phyloP scores from a whole-genome alignment of 31 red algal genomes.

The Porphyra umbilicalis region DNA sequence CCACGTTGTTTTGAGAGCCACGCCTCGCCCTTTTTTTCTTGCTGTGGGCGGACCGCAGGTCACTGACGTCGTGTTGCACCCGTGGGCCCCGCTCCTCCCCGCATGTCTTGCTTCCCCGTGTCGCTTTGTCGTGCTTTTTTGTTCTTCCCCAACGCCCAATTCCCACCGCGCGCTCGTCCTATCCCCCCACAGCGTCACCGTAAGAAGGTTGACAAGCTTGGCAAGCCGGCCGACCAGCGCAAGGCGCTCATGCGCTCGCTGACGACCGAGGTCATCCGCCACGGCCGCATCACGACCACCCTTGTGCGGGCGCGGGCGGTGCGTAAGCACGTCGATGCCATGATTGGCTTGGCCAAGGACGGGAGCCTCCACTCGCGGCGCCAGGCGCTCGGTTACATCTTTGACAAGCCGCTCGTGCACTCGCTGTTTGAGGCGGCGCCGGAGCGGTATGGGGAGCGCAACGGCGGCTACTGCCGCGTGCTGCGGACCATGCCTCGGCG shows the following conservation, averaged over 20 bases:
- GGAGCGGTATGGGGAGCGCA: conserved; percentile 81
- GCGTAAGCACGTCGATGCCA: conserved; percentile 77
- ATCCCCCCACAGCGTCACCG: conserved; percentile 57
- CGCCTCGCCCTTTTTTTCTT: too few species aligned
- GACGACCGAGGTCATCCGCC: conserved; percentile 94
- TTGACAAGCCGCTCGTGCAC: conserved; percentile 93
- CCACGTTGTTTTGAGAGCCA: too few species aligned
- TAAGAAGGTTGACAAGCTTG: conserved; percentile 70
- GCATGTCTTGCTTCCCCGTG: too few species aligned
- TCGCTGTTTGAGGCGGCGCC: conserved; percentile 91
- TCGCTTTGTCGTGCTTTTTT: too few species aligned
- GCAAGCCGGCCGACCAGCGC: conserved; percentile 91
- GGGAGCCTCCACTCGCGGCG: conserved; percentile 79
- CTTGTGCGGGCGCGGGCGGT: conserved; percentile 80
- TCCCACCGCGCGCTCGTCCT: too few species aligned
- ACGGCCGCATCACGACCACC: conserved; percentile 92
- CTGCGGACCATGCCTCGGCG: conserved; percentile 75
- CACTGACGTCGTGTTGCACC: too few species aligned
- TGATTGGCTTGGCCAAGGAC: conserved; percentile 88
- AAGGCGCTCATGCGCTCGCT: conserved; percentile 95
- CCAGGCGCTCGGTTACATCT: conserved; percentile 94
- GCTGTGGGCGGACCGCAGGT: too few species aligned
- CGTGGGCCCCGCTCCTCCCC: too few species aligned
- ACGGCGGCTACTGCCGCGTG: conserved; percentile 93
- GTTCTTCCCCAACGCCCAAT: too few species aligned